Evolutionary conservation across 805 yeast species (phyloP), one percentile per base, ranked within the genome.

Genomic region (Kodamaea neixiangensis): DNA sequence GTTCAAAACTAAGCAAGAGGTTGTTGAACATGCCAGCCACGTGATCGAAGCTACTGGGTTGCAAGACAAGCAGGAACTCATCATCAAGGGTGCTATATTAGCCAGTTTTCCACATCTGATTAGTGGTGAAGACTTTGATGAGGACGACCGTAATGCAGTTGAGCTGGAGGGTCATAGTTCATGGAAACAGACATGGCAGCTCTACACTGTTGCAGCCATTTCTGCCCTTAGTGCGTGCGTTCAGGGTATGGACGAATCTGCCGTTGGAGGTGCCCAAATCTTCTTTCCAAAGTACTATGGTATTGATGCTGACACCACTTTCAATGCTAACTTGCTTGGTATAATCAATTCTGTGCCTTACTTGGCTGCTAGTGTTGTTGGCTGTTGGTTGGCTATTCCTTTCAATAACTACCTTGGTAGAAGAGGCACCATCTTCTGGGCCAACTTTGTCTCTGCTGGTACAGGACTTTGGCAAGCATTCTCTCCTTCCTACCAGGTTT

Each of bases 211-310:
- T 13, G 39, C 44, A 7, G 39, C 44, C 21, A 33, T 47, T 19
- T 49, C 52, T 10, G 55, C 52, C 2, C 41, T 38, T 15, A 46
- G 44, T 47, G 56, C 56, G 17, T 47, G 54, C 3, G 51, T 53
- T 14, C 42, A 47, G 5, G 59, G 61, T 2, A 52, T 48, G 52
- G 61, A 58, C 34, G 59, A 58, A 46, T 58, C 61, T n/a, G 55
- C 53, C 9, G 53, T 58, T 3, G 55, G 57, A 14, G 61, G 61
- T 10, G 61, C 61, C 1, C 54, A 50, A 21, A 41, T 58, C 20
- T 47, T 42, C 38, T 58, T 45, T 47, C 40, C 46, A 10, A 20
- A 44, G 20, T 29, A 44, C 7, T 47, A 33, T 18, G 41, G 46
- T 5, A 47, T 47, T 7, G 41, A 15, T 7, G 40, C 19, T 35